Base-by-base conservation (phyloP, 1,284 basidiomycete species). In the Papiliotrema flavescens region DNA sequence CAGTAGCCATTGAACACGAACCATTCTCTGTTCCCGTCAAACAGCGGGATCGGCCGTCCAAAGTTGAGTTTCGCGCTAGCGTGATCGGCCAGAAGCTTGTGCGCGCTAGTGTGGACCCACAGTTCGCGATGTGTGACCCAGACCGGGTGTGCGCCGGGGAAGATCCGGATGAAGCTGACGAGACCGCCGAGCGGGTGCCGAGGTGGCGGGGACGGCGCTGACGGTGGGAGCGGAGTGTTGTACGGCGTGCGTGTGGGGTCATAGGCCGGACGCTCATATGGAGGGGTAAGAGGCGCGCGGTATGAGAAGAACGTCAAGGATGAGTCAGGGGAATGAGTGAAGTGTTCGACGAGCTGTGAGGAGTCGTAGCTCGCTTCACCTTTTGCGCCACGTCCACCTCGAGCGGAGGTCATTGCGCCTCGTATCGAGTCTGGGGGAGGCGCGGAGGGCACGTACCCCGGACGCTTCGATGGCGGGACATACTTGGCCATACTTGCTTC, bases 31-130 rank as follows among this genome's bases (percentile, higher is more conserved):
- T 39, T 42, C 39, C 37, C 23, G 19, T 53, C 20, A 36, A 63
- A 63, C 3, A 65, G 56, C 5, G 60, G 62, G n/a, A 65, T 51
- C 1, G 64, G 64, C 24, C 64, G 48, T 11, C 52, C 61, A 45
- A 65, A 59, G 39, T 66, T 66, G 49, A 50, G 55, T 44, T 37
- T 57, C 28, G 39, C 36, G 15, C 58, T 57, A 13, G 37, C 37
- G 49, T 48, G 59, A 39, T 66, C 64, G 9, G 54, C 51, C 8
- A 62, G 51, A 1, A 66, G 19, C 17, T 41, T 55, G 3, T 64
- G 56, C 1, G 61, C 56, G 32, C 50, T 50, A 15, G 62, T 56
- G 45, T 66, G 64, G 1, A 49, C 45, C 64, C 62, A 66, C 6
- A 66, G 13, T 47, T 66, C 62, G 14, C 41, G 22, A 2, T 55